Conservation (phyloP, 306 rosid genomes). For the Trifolium dubium region DNA sequence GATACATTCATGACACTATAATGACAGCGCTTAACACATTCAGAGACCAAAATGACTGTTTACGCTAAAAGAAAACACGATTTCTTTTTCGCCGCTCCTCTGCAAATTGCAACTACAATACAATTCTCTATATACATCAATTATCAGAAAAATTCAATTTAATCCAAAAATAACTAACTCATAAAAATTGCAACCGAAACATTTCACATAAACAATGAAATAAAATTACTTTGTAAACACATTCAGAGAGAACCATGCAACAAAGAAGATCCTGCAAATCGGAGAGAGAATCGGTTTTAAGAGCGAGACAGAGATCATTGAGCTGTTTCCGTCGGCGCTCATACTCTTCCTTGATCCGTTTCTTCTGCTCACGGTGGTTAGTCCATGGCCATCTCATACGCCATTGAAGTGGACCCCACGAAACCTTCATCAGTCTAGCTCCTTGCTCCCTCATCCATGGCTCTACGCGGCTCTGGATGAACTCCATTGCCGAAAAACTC, state of each 20-base stretch:
- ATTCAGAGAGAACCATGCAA: slow-evolving; percentile 94
- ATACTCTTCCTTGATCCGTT: slow-evolving; percentile 75
- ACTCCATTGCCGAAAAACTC: slow-evolving; percentile 52
- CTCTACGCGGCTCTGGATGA: slow-evolving; percentile 84
- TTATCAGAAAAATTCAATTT: background rate
- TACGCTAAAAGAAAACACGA: background rate
- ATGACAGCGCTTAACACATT: background rate
- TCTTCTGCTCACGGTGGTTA: slow-evolving; percentile 64
- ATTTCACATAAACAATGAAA: background rate
- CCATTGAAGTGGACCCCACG: slow-evolving; percentile 95
- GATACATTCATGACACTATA: background rate
- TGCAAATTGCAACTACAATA: background rate
- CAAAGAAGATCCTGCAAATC: slow-evolving; percentile 92
- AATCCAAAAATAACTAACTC: background rate
- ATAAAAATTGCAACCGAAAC: background rate
- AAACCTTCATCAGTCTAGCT: slow-evolving; percentile 66
- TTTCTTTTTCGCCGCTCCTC: background rate
- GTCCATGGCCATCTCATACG: slow-evolving; percentile 86
- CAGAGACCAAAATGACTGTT: background rate
- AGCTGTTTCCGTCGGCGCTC: slow-evolving; percentile 73
- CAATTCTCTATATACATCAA: background rate
- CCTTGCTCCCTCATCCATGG: slow-evolving; percentile 88
- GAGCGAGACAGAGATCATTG: slow-evolving; percentile 67
- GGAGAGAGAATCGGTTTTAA: slow-evolving; percentile 74
- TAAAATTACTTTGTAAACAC: slow-evolving; percentile 83